These are phyloP conservation scores for Pseudogymnoascus sp. DNA, from an alignment of 2,329 filamentous ascomycete genomes.

Conservation along the genomic window DNA sequence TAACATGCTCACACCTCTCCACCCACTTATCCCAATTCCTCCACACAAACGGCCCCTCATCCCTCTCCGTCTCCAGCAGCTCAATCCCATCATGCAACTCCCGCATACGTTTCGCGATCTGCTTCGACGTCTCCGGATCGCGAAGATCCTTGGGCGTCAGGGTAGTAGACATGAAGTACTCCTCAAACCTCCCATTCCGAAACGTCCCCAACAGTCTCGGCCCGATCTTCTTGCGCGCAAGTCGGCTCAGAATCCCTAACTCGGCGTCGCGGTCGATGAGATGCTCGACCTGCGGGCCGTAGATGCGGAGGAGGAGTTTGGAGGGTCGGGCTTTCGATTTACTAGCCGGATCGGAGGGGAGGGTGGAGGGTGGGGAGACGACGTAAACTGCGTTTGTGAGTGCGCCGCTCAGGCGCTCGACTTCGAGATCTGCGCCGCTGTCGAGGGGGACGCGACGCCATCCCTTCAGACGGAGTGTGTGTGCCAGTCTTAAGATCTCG, in stretches of 20 bases:
- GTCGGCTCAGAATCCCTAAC: conserved; percentile 73
- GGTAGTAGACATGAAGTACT: conserved; percentile 81
- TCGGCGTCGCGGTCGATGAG: conserved; percentile 92
- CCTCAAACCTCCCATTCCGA: conserved; percentile 89
- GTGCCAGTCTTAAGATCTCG: conserved; percentile 81
- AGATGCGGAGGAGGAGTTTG: conserved; percentile 84
- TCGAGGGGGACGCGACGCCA: conserved; percentile 81
- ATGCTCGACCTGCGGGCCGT: conserved; percentile 91
- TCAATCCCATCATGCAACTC: conserved; percentile 94
- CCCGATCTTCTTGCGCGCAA: conserved; percentile 88
- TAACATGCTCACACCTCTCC: conserved; percentile 50
- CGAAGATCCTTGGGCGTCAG: conserved; percentile 72
- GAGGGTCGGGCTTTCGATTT: conserved; percentile 31
- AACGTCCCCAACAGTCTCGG: conserved; percentile 89
- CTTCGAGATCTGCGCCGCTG: conserved; percentile 59
- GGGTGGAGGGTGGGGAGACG: conserved; percentile 73
- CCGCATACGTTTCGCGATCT: conserved; percentile 96
- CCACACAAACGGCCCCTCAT: conserved; percentile 77
- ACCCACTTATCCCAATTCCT: conserved; percentile 78
- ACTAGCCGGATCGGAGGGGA: conserved; percentile 43
- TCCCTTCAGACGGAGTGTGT: conserved; percentile 83
- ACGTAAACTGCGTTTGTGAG: conserved; percentile 96
- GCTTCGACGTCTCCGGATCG: conserved; percentile 73
- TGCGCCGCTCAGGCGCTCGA: conserved; percentile 79
- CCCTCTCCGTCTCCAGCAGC: conserved; percentile 68